Base-by-base conservation (phyloP, 139 green algal genomes). In the Volvox reticuliferus region DNA sequence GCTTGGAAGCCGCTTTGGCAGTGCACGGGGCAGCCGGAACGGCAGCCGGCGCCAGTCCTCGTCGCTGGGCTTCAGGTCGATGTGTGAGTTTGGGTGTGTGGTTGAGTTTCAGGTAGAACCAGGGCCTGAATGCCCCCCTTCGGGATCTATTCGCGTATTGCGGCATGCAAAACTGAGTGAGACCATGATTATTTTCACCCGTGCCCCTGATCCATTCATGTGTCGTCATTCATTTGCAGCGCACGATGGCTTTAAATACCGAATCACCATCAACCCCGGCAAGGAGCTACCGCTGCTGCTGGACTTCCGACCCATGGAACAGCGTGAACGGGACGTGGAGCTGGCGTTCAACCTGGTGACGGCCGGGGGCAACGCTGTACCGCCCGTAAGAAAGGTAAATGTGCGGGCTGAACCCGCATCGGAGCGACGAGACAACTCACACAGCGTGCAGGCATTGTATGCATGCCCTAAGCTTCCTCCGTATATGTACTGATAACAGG, bases 271-370 rank as follows among this genome's bases (percentile, higher is more conserved):
- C 88, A 91, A 91, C 71, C 71, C 92, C 24, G 87, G 62, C 44
- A 44, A 36, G 36, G 63, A 82, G 67, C 89, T 95, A 67, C 79
- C 88, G 88, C 83, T 95, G 88, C 71, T 91, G 86, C 75, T 95
- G 20, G 71, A 92, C 44, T 93, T 92, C 84, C 79, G 89, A 24
- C 92, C 93, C n/a, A 68, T 21, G 12, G 78, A 87, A 36, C 80
- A 90, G 83, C 9, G 55, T 21, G 37, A 89, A 28, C 12, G 28
- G 30, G 35, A 86, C 36, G 91, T 95, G 78, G 89, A 88, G 67
- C 65, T 95, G 37, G 44, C 89, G 9, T 88, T 94, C 73, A 67
- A 75, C 18, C 81, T 94, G 62, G 79, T 90, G 5, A 75, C 88
- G 21, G 37, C 88, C 26, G 88, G 88, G 20, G 12, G 2, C 12